phyloP scores from a whole-genome alignment of 805 yeast genomes.

The Saccharomycopsis babjevae region DNA sequence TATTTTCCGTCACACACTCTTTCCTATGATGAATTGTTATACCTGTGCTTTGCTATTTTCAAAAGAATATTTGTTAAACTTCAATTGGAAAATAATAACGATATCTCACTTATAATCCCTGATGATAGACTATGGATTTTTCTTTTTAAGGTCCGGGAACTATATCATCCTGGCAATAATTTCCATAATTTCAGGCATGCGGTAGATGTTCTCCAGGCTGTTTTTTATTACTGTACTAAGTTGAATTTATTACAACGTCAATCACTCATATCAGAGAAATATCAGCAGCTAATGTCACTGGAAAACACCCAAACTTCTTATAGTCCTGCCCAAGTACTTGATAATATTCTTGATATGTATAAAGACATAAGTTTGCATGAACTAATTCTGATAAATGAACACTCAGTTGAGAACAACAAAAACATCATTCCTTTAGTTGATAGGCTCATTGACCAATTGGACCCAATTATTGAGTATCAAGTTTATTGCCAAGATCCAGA shows the following conservation, averaged over 20 bases:
- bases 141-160: conserved; percentile 58
- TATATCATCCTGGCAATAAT: conserved; percentile 76
- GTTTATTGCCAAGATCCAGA: conserved; percentile 10
- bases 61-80: conserved; percentile 30
- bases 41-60: conserved; percentile 49
- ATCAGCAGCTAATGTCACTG: not conserved
- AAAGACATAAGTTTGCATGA: not conserved
- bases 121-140: conserved; percentile 47
- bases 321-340: not conserved
- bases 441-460: conserved; percentile 16
- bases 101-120: conserved; percentile 20
- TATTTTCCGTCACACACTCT: conserved; percentile 61
- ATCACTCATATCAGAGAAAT: conserved; percentile 10
- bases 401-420: conserved; percentile 20
- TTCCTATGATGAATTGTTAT: conserved; percentile 53
- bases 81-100: conserved; percentile 1
- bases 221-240: conserved; percentile 47
- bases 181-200: conserved; percentile 96
- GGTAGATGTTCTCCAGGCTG: conserved; percentile 88
- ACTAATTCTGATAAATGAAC: conserved; percentile 9
- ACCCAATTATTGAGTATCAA: conserved; percentile 14
- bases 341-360: not conserved
- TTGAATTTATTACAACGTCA: conserved; percentile 21
- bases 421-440: not conserved
- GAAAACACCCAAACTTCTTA: not conserved